Base-by-base conservation (phyloP, 2,329 filamentous ascomycete genomes). In the Diaporthe amygdali region DNA sequence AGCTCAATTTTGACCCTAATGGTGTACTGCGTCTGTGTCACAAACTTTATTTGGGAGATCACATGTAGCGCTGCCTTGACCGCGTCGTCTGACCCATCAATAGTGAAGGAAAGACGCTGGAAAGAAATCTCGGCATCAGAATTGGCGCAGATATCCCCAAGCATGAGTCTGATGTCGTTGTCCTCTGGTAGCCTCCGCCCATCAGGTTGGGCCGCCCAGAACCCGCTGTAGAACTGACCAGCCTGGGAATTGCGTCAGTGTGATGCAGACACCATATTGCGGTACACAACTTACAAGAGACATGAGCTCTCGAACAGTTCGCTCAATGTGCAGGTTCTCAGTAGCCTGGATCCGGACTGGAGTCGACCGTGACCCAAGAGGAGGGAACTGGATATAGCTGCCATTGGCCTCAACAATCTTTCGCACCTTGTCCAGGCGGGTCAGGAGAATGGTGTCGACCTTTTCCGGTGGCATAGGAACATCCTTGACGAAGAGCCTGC, bases 1-100 rank as follows among this genome's bases (percentile, higher is more conserved):
- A 99, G 92, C 85, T 99, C 96, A 74, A 99, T 97, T 86, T 98
- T 98, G 79, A 99, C 96, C 70, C 95, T 91, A 80, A 99, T 97
- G 80, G 97, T 95, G 78, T 97, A 97, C 75, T 94, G 93, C 51
- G 93, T 91, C 76, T 95, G 93, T 75, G 92, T 92, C 72, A 97
- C 94, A 78, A 98, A 97, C 51, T 93, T 92, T 75, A 97, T 93
- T 75, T 97, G 93, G 69, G 96, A 94, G 77, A 99, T 94, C 69
- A 98, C 95, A 81, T 92, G 93, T 84, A 99, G 90, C n/a, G 96
- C 96, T 69, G 93, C 92, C 82, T 98, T 98, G 77, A 98, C 96
- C 17, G 95, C 92, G 80, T 99, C 97, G 79, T 99, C 96, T 17
- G 96, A 97, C 25, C 96, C 96, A 72, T 95, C 97, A 79, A 98